phyloP scores from a whole-genome alignment of 352 stramenopile genomes.

The Pythium brachiatum region DNA sequence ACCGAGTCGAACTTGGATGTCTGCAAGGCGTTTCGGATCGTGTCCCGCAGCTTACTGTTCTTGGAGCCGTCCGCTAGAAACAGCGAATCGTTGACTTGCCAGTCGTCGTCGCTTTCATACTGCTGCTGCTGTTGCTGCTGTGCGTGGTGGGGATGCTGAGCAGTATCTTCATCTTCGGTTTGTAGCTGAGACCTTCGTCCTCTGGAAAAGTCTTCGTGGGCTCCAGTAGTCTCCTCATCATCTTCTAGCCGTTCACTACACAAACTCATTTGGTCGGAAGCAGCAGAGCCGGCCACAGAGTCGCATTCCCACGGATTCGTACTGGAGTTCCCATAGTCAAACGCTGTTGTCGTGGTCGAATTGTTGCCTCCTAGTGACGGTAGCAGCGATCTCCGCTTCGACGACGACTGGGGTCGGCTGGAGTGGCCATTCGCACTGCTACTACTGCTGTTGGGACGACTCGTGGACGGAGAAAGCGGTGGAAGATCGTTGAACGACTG shows the following conservation, averaged over 20 bases:
- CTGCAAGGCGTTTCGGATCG: conserved; percentile 70
- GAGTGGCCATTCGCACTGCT: background rate
- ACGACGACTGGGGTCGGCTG: background rate
- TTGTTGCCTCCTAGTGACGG: conserved; percentile 11
- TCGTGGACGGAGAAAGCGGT: conserved; percentile 18
- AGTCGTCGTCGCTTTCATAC: conserved; percentile 34
- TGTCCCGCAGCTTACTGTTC: conserved; percentile 85
- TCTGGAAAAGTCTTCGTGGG: conserved; percentile 15
- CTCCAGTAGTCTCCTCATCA: conserved; percentile 23
- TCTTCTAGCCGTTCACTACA: conserved; percentile 41
- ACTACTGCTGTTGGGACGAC: conserved; percentile 18
- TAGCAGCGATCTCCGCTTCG: background rate
- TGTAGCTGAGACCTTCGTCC: conserved; percentile 16
- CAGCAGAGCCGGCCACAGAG: conserved; percentile 41
- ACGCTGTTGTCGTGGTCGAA: conserved; percentile 13
- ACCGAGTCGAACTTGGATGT: conserved; percentile 91
- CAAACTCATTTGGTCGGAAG: conserved; percentile 35
- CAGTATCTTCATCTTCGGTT: background rate
- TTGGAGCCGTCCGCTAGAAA: conserved; percentile 86
- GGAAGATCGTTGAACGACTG: conserved; percentile 13
- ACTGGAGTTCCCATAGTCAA: conserved; percentile 31
- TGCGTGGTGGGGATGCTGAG: background rate
- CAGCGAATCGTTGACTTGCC: conserved; percentile 71
- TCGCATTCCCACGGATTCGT: conserved; percentile 63
- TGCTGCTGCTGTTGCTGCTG: background rate